Evolutionary conservation across 2,329 filamentous ascomycete species (phyloP), one percentile per base, ranked within the genome.

Genomic region (Stromatinia cepivora): DNA sequence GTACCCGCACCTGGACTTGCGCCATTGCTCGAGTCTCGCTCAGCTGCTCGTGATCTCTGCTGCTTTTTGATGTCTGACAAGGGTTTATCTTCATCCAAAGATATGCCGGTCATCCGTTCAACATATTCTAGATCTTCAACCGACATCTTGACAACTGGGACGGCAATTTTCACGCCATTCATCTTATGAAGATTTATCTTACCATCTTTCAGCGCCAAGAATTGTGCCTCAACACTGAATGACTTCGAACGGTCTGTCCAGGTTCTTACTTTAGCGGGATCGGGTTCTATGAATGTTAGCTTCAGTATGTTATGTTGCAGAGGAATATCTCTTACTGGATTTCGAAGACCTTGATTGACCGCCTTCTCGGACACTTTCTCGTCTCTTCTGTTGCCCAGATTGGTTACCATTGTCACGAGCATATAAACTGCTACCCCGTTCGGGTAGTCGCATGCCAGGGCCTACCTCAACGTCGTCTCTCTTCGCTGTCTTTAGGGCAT

Each of bases 181-280:
- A 93, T 86, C 82, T 99, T 99, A 83, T 99, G 95, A 31, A 99
- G 84, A 80, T 99, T 96, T 73, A 99, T 96, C 81, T 98, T 98
- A 72, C 94, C 93, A 78, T 98, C 95, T 79, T 93, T 93, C 66
- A 98, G 86, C 39, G 93, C 94, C 65, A 99, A 88, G 77, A 98
- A 99, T 79, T 99, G 93, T 22, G 95, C 95, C 74, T 98, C 95
- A 68, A 99, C 95, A 75, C 93, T 98, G 82, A 99, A 99, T 0
- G 94, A 94, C 76, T 94, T 95, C 48, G 93, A 93, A 74, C 95
- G 88, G 80, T 99, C 95, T 45, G 93, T 97, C 95, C 95, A 99
- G 3, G 90, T 93, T 73, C 95, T 89, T 45, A 96, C 88, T 81
- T 95, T 96, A 66, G 87, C 83, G 20, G 88, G 80, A 80, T 99